phyloP scores from a whole-genome alignment of 2,329 filamentous ascomycete species.

The Beauveria asiatica region DNA sequence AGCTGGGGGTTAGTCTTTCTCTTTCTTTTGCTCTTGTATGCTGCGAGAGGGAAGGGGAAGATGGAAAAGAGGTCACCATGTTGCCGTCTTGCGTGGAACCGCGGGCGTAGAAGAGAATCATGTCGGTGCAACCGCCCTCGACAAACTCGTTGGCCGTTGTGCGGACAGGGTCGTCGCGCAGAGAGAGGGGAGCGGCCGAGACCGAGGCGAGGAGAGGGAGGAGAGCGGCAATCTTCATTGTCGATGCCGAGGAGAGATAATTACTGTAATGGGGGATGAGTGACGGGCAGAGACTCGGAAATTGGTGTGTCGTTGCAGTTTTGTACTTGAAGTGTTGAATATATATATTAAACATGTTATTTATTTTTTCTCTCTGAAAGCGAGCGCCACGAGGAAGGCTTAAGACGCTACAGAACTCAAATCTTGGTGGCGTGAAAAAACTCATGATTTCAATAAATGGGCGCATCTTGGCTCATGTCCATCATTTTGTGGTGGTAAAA shows the following conservation, averaged over 20 bases:
- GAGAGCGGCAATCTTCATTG: not conserved
- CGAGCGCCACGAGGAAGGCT: too few species aligned
- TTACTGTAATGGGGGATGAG: not conserved
- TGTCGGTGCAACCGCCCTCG: constrained; percentile 17
- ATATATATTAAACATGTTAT: too few species aligned
- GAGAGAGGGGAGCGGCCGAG: not conserved
- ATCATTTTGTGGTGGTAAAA: too few species aligned
- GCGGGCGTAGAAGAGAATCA: constrained; percentile 20
- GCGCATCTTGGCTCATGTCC: too few species aligned
- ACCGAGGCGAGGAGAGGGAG: not conserved
- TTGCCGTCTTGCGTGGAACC: constrained; percentile 18
- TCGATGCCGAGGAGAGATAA: not conserved
- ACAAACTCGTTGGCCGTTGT: constrained; percentile 18
- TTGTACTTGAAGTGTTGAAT: too few species aligned
- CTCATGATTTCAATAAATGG: not conserved
- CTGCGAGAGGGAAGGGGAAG: not conserved
- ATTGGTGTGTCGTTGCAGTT: too few species aligned
- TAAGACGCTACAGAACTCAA: too few species aligned
- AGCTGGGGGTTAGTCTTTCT: not conserved
- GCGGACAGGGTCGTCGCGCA: too few species aligned
- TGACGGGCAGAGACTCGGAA: not conserved
- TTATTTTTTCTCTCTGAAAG: too few species aligned
- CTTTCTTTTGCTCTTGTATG: not conserved
- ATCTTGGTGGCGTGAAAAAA: not conserved
- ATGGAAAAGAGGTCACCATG: constrained; percentile 10